phyloP scores from a whole-genome alignment of 2,329 filamentous ascomycete genomes.

The Pseudocercospora ulei region DNA sequence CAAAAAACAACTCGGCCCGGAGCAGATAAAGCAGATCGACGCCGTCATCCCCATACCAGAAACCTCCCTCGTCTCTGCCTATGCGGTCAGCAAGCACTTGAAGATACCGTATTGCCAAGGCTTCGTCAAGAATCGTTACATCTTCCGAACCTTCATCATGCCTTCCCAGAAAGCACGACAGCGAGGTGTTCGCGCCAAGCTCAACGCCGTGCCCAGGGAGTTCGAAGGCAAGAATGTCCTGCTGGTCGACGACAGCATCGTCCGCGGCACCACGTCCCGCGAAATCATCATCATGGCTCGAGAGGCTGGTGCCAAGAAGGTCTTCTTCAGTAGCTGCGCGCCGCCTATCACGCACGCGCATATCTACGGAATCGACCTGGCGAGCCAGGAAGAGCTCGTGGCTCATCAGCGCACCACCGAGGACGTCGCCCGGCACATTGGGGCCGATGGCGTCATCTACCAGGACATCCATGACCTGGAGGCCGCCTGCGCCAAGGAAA shows the following conservation, averaged over 20 bases:
- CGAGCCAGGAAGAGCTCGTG: constrained; percentile 60
- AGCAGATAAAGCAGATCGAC: constrained; percentile 67
- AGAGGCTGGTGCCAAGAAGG: constrained; percentile 70
- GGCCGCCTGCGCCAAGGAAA: constrained; percentile 63
- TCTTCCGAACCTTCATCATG: constrained; percentile 82
- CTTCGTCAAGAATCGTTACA: constrained; percentile 83
- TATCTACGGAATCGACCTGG: constrained; percentile 73
- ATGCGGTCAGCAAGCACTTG: constrained; percentile 63
- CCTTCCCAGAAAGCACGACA: constrained; percentile 69
- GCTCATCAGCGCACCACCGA: constrained; percentile 56
- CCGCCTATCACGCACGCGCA: constrained; percentile 76
- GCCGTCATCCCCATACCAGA: constrained; percentile 75
- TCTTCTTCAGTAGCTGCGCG: constrained; percentile 73
- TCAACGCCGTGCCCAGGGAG: constrained; percentile 76
- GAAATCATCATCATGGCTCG: constrained; percentile 77
- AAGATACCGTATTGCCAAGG: constrained; percentile 69
- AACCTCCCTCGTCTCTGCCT: constrained; percentile 72
- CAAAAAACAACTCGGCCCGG: constrained; percentile 54
- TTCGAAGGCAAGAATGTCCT: constrained; percentile 72
- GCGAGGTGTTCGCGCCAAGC: constrained; percentile 79
- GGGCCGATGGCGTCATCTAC: constrained; percentile 66
- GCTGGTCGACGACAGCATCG: constrained; percentile 82
- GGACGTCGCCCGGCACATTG: constrained; percentile 58
- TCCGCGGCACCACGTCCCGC: constrained; percentile 70
- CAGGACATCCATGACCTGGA: constrained; percentile 71